Percentiles rank a stretch among this genome's conserved stretches.
These are phyloP conservation scores for Xylaria scruposa DNA, from an alignment of 495 filamentous ascomycete species.

Conservation along the genomic window DNA sequence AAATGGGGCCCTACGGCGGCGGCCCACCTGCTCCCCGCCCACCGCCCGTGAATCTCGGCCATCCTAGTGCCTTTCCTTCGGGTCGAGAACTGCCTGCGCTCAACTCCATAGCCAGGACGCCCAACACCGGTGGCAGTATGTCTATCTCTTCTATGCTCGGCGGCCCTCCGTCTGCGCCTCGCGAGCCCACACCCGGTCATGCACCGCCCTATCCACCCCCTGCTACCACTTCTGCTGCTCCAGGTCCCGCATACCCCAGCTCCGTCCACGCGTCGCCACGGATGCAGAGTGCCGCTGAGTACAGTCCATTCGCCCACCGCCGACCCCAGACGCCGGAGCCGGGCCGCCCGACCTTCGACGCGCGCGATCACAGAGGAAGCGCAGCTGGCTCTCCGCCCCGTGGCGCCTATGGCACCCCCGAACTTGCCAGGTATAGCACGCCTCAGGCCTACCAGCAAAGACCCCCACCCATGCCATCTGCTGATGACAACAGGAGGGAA, in stretches of 20 bases:
- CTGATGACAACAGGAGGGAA: conserved; percentile 49
- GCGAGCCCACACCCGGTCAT: conserved; percentile 57
- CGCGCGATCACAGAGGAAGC: conserved; percentile 52
- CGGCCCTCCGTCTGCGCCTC: conserved; percentile 58
- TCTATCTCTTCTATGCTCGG: conserved; percentile 94
- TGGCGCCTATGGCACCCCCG: conserved; percentile 57
- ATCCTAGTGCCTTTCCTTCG: conserved; percentile 55
- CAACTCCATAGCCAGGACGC: conserved; percentile 53
- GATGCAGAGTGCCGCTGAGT: conserved; percentile 58
- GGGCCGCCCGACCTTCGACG: conserved; percentile 54
- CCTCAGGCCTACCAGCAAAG: conserved; percentile 56
- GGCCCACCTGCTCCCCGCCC: conserved; percentile 53
- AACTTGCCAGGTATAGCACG: conserved; percentile 60
- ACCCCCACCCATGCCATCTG: conserved; percentile 46
- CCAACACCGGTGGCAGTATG: conserved; percentile 75
- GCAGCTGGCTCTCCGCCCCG: conserved; percentile 54
- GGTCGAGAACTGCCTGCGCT: conserved; percentile 62
- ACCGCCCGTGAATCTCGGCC: conserved; percentile 60
- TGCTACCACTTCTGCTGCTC: conserved; percentile 57
- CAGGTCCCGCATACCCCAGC: conserved; percentile 52
- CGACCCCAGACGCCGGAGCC: conserved; percentile 80
- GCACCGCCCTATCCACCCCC: conserved; percentile 62
- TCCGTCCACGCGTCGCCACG: conserved; percentile 60
- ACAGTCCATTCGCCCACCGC: conserved; percentile 60
- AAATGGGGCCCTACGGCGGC: conserved; percentile 52